Base-by-base conservation (phyloP, 768 basidiomycete species). In the Lactarius evosmus region DNA sequence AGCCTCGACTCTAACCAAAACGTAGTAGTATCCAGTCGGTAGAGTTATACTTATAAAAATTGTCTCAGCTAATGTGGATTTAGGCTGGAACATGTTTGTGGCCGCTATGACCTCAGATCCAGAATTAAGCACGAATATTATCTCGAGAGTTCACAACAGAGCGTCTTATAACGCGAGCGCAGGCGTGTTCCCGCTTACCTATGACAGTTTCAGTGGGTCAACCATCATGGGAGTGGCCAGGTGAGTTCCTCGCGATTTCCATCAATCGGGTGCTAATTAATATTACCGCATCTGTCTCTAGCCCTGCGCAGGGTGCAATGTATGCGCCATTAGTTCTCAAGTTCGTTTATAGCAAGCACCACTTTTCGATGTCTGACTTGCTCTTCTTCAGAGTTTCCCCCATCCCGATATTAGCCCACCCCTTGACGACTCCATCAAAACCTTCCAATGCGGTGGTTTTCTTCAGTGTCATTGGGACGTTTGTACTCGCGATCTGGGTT, bases 261-360 rank as follows among this genome's bases (percentile, higher is more conserved):
- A 17, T 22, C 32, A 5, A 17, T 12, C 14, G 12, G 30, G 30
- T 52, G 2, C 16, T 11, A 32, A 34, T 36, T 36, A 14, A 53
- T 9, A 9, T 3, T 52, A 14, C 34, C 2, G 8, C 16, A 1
- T 7, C 7, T 14, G 16, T 29, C 33, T 22, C 19, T 25, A 71
- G 70, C 49, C 69, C 70, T 19, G 69, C 65, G 7, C 64, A 67
- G 19, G 70, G 70, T 32, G 70, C 63, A 8, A 57, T 71, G 56
- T 71, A 63, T 57, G 70, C 70, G 7, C 69, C 65, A 25, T 57
- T 71, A 7, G 69, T 69, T 25, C 46, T 67, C 14, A 65, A 41
- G 70, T 71, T 32, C 55, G 70, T 62, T 7, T 33, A 33, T 22
- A 32, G 12, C 1, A n/a, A n/a, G n/a, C 41, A 1, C 25, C n/a